A percentile compares a stretch with the other conserved stretches of the same genome.
phyloP scores from a whole-genome alignment of 108 stramenopile genomes.

The Pseudonitzschia pungens region DNA sequence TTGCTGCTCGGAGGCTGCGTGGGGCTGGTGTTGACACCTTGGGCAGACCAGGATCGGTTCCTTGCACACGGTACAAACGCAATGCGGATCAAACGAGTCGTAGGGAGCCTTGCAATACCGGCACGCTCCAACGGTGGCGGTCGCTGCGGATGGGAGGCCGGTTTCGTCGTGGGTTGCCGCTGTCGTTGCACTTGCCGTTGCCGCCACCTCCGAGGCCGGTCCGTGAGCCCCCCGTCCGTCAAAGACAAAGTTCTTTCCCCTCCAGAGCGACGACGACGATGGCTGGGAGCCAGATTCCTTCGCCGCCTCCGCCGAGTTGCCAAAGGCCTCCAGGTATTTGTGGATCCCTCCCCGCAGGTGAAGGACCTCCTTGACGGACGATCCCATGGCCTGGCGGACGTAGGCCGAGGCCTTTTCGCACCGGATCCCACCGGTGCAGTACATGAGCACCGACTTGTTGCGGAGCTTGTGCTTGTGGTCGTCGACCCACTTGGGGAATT shows the following conservation, averaged over 20 bases:
- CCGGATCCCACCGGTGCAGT: constrained; percentile 93
- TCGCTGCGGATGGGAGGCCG: too few relatives aligned
- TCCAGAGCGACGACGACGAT: constrained; percentile 46
- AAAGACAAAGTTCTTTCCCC: constrained; percentile 89
- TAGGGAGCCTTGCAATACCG: constrained; percentile 58
- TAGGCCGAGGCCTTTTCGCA: constrained; percentile 91
- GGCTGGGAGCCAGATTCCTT: neutral
- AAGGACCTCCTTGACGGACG: constrained; percentile 48
- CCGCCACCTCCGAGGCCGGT: constrained; percentile 18
- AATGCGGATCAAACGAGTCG: constrained; percentile 70
- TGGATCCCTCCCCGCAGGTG: constrained; percentile 89
- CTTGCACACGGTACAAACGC: constrained; percentile 85
- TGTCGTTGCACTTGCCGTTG: too few relatives aligned
- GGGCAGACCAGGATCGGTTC: constrained; percentile 74
- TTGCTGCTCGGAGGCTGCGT: neutral
- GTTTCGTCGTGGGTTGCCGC: too few relatives aligned
- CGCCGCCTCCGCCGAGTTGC: neutral
- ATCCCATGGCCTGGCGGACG: constrained; percentile 49
- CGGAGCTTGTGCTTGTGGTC: constrained; percentile 34
- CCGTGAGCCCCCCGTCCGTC: constrained; percentile 53
- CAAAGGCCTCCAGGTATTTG: constrained; percentile 78
- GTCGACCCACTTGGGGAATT: constrained; percentile 61
- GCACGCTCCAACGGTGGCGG: constrained; percentile 61
- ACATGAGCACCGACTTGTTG: constrained; percentile 75
- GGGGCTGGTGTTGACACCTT: constrained; percentile 23